These are phyloP conservation scores for Aspergillus funiculosus DNA, from an alignment of 495 filamentous ascomycete species.

Conservation along the genomic window DNA sequence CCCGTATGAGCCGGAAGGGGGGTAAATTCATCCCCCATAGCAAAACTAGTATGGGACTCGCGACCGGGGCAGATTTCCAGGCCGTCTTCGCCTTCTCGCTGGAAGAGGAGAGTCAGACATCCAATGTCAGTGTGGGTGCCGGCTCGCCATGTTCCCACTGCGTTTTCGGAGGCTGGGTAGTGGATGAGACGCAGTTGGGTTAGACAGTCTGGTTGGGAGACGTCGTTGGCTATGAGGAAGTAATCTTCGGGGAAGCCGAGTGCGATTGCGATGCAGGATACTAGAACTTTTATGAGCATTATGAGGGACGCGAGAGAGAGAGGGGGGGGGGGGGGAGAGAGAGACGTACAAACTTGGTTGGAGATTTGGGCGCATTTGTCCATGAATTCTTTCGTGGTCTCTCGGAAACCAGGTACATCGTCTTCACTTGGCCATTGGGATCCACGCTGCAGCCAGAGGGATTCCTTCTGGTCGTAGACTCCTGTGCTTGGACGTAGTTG, in stretches of 20 bases:
- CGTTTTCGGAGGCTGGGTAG: slow-evolving; percentile 43
- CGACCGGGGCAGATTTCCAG: slow-evolving; percentile 63
- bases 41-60: slow-evolving; percentile 55
- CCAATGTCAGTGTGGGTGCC: slow-evolving; percentile 63
- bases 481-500: slow-evolving; percentile 60
- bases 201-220: slow-evolving; percentile 43
- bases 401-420: slow-evolving; percentile 45
- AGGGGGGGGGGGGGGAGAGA: too few species aligned
- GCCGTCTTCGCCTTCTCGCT: slow-evolving; percentile 55
- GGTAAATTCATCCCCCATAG: slow-evolving; percentile 56
- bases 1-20: slow-evolving; percentile 50
- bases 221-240: slow-evolving; percentile 52
- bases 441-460: slow-evolving; percentile 57
- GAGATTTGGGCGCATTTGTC: too few species aligned
- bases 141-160: slow-evolving; percentile 49
- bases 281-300: slow-evolving; percentile 52
- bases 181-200: slow-evolving; percentile 55
- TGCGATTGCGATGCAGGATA: slow-evolving; percentile 54
- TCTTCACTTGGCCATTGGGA: slow-evolving; percentile 50
- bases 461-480: slow-evolving; percentile 55
- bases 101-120: slow-evolving; percentile 60
- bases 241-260: slow-evolving; percentile 52
- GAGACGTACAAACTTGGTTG: too few species aligned
- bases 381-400: slow-evolving; percentile 48
- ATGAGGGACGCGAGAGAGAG: too few species aligned